Conservation (phyloP, 257 asterid genomes). For the Capsicum rhomboideum region DNA sequence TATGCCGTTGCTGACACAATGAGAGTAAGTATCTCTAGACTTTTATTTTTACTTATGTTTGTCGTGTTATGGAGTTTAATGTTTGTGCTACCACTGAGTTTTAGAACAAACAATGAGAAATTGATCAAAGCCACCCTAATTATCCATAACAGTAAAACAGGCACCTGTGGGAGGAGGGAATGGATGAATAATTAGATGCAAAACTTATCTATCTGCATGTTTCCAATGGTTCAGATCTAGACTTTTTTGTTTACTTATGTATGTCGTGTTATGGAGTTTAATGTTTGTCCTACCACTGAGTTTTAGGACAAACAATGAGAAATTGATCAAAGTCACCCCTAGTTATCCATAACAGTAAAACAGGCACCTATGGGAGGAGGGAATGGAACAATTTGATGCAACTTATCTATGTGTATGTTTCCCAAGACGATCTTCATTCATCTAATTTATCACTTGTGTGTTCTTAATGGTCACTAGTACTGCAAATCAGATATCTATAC, state of each 20-base stretch:
- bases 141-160: too few species aligned
- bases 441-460: background rate
- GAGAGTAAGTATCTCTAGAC: constrained; percentile 48
- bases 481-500: constrained; percentile 80
- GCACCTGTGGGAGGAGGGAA: too few species aligned
- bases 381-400: background rate
- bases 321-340: background rate
- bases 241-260: background rate
- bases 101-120: too few species aligned
- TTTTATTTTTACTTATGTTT: background rate
- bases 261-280: background rate
- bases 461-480: constrained; percentile 25
- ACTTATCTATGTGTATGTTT: background rate
- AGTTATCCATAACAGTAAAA: background rate
- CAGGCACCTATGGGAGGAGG: background rate
- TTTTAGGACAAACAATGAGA: background rate
- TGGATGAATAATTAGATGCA: too few species aligned
- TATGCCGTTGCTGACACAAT: constrained; percentile 79
- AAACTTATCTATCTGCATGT: too few species aligned
- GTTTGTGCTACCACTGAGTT: background rate
- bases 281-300: background rate
- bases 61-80: background rate
- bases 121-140: too few species aligned
- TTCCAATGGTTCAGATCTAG: too few species aligned
- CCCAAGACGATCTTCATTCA: background rate